These are phyloP conservation scores for Globisporangium carolinianum DNA, from an alignment of 352 stramenopile genomes.

Conservation along the genomic window DNA sequence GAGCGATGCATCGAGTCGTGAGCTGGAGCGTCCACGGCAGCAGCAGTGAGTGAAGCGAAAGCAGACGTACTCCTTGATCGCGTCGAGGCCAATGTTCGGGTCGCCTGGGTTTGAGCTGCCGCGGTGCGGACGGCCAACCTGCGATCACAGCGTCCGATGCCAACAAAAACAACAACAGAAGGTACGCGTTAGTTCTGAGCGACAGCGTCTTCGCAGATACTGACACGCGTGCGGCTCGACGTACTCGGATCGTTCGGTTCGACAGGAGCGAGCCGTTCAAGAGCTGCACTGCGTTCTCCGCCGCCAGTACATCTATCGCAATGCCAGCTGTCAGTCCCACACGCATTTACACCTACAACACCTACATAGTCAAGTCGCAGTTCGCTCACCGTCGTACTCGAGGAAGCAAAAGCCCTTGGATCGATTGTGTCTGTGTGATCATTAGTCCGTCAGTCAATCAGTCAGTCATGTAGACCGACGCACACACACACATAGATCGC, in stretches of 20 bases:
- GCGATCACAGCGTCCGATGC: conserved; percentile 2
- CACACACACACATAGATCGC: neutral
- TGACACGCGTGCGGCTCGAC: conserved; percentile 1
- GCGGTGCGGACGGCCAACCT: conserved; percentile 72
- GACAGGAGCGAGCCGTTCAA: conserved; percentile 56
- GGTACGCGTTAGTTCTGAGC: neutral
- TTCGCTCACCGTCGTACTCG: conserved; percentile 51
- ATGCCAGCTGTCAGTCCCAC: neutral
- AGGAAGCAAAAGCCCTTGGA: conserved; percentile 83
- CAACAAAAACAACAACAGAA: neutral
- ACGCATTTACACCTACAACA: no score
- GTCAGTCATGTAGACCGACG: neutral
- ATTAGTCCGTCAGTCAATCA: neutral
- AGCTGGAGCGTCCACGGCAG: neutral
- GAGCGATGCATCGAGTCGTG: no score
- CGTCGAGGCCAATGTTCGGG: conserved; percentile 58
- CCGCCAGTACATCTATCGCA: conserved; percentile 53
- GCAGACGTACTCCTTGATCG: conserved; percentile 57
- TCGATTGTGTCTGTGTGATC: conserved; percentile 29
- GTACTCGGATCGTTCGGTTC: conserved; percentile 57
- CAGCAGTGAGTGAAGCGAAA: neutral
- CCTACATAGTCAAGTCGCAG: neutral
- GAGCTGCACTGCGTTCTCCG: conserved; percentile 71
- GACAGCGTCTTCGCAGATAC: neutral
- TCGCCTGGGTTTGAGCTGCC: conserved; percentile 60